phyloP scores from a whole-genome alignment of 495 filamentous ascomycete genomes.

The Aspergillus leporis region DNA sequence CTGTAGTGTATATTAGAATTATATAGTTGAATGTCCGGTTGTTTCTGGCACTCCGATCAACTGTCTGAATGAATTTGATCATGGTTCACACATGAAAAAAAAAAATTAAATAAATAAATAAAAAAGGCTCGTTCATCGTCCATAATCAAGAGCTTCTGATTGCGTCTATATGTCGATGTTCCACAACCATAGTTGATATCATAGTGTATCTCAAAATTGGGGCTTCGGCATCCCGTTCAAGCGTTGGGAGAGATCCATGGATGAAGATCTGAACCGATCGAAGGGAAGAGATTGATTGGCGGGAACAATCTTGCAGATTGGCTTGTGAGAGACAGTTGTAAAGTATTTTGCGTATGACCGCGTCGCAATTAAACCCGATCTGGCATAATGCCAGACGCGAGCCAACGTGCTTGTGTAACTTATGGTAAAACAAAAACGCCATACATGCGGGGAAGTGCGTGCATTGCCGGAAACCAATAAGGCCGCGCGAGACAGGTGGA shows the following conservation, averaged over 20 bases:
- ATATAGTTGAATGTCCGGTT: neutral
- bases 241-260: neutral
- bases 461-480: constrained; percentile 12
- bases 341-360: neutral
- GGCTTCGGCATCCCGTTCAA: neutral
- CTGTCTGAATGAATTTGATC: neutral
- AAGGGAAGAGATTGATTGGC: neutral
- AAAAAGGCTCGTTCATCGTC: too few relatives aligned
- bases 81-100: neutral
- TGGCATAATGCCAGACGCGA: neutral
- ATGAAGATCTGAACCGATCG: neutral
- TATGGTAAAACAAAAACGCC: neutral
- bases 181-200: too few relatives aligned
- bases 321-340: neutral
- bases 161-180: too few relatives aligned
- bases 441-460: constrained; percentile 10
- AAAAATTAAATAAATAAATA: too few relatives aligned
- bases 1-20: neutral
- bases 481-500: neutral
- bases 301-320: neutral
- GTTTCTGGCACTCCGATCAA: neutral
- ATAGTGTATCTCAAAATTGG: neutral
- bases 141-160: too few relatives aligned
- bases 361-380: neutral
- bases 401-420: neutral